Percentiles rank a stretch among this genome's conserved stretches.
Conservation (phyloP, 1,284 basidiomycete species). For the Nidula niveotomentosa region DNA sequence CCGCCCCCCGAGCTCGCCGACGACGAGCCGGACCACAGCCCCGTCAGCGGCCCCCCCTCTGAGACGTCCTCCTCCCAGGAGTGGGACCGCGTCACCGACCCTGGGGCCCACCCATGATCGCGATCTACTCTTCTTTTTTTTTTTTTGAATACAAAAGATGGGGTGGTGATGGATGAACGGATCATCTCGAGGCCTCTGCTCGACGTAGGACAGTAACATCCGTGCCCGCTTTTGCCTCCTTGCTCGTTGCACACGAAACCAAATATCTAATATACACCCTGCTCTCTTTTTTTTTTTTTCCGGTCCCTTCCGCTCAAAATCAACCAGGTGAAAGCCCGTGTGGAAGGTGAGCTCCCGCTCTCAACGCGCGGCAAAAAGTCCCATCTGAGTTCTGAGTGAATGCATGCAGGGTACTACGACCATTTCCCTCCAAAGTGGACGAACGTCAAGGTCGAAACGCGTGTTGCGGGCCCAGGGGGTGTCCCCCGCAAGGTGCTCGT, state of each 20-base stretch:
- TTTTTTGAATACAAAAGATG: not conserved
- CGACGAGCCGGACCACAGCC: slow-evolving; percentile 58
- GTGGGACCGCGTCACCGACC: slow-evolving; percentile 81
- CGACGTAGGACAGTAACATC: too few species aligned
- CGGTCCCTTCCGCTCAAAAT: slow-evolving; percentile 16
- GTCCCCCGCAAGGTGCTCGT: slow-evolving; percentile 53
- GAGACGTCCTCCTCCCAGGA: slow-evolving; percentile 84
- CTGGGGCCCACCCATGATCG: slow-evolving; percentile 53
- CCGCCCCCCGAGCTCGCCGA: slow-evolving; percentile 23
- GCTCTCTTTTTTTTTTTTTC: slow-evolving; percentile 18
- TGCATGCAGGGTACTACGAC: not conserved
- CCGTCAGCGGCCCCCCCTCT: slow-evolving; percentile 68
- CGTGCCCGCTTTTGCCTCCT: too few species aligned
- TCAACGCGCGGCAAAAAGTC: not conserved
- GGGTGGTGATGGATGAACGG: too few species aligned
- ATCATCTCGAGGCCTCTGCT: too few species aligned
- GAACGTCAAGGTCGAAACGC: slow-evolving; percentile 20
- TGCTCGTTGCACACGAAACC: too few species aligned
- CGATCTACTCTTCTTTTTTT: slow-evolving; percentile 21
- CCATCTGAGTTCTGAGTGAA: not conserved
- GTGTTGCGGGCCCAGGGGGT: slow-evolving; percentile 17
- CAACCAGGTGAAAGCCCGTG: slow-evolving; percentile 58
- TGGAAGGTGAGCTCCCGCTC: slow-evolving; percentile 68
- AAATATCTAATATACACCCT: slow-evolving; percentile 1
- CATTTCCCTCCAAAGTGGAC: slow-evolving; percentile 16